Evolutionary conservation across 257 asterid species (phyloP).

Genomic region (Fraxinus americana): DNA sequence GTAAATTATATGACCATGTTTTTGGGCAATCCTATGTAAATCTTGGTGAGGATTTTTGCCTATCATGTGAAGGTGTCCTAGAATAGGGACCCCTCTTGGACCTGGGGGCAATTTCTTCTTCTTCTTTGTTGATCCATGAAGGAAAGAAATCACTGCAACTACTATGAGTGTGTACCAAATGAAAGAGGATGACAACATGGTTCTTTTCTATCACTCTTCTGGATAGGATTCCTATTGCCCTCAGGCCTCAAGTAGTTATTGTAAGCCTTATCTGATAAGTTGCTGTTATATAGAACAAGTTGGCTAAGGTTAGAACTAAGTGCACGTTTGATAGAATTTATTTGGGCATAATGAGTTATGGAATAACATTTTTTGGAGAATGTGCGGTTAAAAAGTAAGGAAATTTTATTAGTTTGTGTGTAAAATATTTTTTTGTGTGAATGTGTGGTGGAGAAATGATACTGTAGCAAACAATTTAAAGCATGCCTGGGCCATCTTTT

Average conservation of each 20-base stretch:
- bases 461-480: no score
- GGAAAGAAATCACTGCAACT: not conserved
- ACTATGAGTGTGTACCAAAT: slow-evolving; percentile 22
- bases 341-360: no score
- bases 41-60: slow-evolving; percentile 59
- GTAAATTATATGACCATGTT: slow-evolving; percentile 55
- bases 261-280: no score
- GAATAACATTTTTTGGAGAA: no score
- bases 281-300: not conserved
- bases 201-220: not conserved
- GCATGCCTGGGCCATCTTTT: no score
- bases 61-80: slow-evolving; percentile 56
- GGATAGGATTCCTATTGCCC: not conserved
- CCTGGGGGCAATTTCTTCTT: slow-evolving; percentile 46
- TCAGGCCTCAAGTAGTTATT: not conserved
- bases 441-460: no score
- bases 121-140: slow-evolving; percentile 13
- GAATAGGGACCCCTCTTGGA: slow-evolving; percentile 51
- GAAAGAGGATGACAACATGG: not conserved
- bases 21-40: slow-evolving; percentile 33
- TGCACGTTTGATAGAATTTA: no score
- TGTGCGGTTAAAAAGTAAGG: no score
- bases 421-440: no score
- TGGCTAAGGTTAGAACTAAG: not conserved
- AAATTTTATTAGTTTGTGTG: no score